Evolutionary conservation across 2,329 filamentous ascomycete species (phyloP).

Genomic region (Fusarium anthophilum): DNA sequence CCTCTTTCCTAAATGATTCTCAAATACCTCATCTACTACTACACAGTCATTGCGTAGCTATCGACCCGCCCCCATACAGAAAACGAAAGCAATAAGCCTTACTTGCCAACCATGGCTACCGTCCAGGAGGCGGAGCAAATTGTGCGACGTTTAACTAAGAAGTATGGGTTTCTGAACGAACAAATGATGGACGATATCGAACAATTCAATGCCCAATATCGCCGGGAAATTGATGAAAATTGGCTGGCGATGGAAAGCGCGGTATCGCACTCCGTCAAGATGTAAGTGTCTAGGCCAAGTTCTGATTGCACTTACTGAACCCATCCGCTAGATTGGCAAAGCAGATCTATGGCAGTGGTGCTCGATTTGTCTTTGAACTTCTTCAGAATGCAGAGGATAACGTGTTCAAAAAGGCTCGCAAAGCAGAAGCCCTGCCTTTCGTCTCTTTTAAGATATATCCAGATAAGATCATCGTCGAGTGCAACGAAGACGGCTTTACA

Average conservation of each 20-base stretch:
- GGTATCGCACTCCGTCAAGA: neutral
- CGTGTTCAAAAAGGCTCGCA: fast-evolving
- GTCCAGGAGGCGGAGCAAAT: neutral
- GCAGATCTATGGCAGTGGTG: neutral
- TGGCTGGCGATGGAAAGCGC: neutral
- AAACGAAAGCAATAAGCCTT: neutral
- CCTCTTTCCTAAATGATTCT: neutral
- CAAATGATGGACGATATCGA: neutral
- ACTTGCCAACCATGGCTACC: neutral
- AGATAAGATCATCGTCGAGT: neutral
- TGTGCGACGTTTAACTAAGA: neutral
- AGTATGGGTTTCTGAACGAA: neutral
- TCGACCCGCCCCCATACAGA: neutral
- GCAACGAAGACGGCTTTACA: neutral
- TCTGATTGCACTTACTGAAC: neutral
- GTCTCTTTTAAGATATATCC: neutral
- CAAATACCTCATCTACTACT: neutral
- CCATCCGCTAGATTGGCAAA: neutral
- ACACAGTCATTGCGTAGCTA: neutral
- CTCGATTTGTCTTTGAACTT: neutral
- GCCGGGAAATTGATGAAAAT: neutral
- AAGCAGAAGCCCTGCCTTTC: neutral
- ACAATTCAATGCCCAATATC: neutral
- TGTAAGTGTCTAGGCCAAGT: neutral
- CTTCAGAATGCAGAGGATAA: neutral